phyloP scores from a whole-genome alignment of 2,329 filamentous ascomycete genomes.

The Aspergillus aculeatinus region DNA sequence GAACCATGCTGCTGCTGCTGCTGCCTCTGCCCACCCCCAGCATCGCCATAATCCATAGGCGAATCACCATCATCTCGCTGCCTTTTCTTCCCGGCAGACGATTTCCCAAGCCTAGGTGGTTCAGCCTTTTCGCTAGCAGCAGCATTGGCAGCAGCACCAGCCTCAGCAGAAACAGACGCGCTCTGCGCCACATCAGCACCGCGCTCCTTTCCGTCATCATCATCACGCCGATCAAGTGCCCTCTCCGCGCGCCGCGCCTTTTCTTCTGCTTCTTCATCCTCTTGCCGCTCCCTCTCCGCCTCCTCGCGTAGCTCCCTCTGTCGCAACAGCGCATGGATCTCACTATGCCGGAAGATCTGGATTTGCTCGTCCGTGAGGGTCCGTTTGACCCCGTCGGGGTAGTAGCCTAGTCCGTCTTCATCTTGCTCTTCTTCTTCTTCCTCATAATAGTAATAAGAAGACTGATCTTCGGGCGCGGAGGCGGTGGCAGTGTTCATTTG shows the following conservation, averaged over 20 bases:
- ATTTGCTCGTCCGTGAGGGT: constrained; percentile 91
- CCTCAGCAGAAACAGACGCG: background rate
- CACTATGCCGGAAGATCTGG: constrained; percentile 83
- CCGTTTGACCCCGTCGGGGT: constrained; percentile 80
- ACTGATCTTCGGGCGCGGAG: background rate
- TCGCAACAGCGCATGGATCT: constrained; percentile 70
- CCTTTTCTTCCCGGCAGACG: background rate
- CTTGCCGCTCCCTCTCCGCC: constrained; percentile 21
- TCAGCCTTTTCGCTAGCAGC: background rate
- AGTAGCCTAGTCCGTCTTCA: constrained; percentile 74
- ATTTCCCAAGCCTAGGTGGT: background rate
- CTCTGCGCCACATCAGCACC: background rate
- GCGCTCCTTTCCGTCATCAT: background rate
- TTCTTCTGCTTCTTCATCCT: background rate
- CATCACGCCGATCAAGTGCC: background rate
- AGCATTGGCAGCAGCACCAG: background rate
- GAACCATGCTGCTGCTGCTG: background rate
- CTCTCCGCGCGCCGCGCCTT: background rate
- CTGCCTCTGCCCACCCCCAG: background rate
- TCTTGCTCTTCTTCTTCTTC: constrained; percentile 47
- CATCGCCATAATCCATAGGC: constrained; percentile 50
- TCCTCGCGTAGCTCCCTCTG: constrained; percentile 41
- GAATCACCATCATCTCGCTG: constrained; percentile 16
- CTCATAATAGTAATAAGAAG: constrained; percentile 4
- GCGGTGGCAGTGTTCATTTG: background rate